Conservation (phyloP, 495 filamentous ascomycete species). For the Penicillium canescens region DNA sequence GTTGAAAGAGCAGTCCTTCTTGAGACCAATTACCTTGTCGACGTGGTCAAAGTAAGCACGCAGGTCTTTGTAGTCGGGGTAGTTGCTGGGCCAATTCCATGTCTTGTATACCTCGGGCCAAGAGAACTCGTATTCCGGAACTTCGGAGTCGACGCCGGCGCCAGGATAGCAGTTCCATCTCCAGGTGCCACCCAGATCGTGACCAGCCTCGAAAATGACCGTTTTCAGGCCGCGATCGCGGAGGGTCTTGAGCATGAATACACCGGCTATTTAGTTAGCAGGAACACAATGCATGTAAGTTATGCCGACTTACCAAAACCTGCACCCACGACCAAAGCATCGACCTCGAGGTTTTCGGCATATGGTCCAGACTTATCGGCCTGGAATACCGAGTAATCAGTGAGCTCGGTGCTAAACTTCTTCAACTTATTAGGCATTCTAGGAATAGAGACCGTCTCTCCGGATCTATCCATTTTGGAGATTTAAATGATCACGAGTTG, state of each 20-base stretch:
- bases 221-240: slow-evolving; percentile 28
- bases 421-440: not conserved
- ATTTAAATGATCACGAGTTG: not conserved
- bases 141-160: slow-evolving; percentile 48
- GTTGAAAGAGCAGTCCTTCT: slow-evolving; percentile 51
- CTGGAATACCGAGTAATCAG: slow-evolving; percentile 9
- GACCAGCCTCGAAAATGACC: slow-evolving; percentile 44
- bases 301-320: slow-evolving; percentile 36
- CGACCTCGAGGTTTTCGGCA: slow-evolving; percentile 35
- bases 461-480: not conserved
- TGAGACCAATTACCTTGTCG: slow-evolving; percentile 47
- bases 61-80: slow-evolving; percentile 51
- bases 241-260: slow-evolving; percentile 29
- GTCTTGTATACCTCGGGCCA: slow-evolving; percentile 53
- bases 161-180: slow-evolving; percentile 53
- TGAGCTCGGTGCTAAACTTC: slow-evolving; percentile 15
- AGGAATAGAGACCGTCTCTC: not conserved
- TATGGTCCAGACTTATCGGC: slow-evolving; percentile 14
- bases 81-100: slow-evolving; percentile 54
- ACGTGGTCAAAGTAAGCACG: slow-evolving; percentile 58
- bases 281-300: not conserved
- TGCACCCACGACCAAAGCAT: slow-evolving; percentile 54
- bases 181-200: slow-evolving; percentile 50
- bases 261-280: slow-evolving; percentile 17
- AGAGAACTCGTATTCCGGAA: slow-evolving; percentile 52